Evolutionary conservation across 352 stramenopile genomes (phyloP), one percentile per base, ranked within the genome.

Genomic region (Phytophthora citricola): DNA sequence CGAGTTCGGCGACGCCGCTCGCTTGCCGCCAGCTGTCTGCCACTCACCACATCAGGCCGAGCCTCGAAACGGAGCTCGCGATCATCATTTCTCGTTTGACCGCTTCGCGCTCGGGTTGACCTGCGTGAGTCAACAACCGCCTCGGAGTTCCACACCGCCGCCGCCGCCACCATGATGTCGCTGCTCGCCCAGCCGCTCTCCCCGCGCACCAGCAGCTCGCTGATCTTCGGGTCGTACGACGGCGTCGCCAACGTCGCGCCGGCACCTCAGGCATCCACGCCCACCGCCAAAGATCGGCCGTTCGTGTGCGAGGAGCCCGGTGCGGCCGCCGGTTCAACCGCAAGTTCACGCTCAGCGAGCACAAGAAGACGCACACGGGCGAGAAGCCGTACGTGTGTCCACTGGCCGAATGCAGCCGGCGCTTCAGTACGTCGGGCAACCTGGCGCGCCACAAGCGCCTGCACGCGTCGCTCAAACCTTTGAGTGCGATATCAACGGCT

Each of bases 391-490:
- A 85, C 53, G 65, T 71, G 56, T 87, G 78, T 34, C 67, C 75
- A n/a, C 60, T 79, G 49, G 22, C 24, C 29, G 75, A 73, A 48
- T 87, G 78, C 68, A 75, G 59, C 38, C 78, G 80, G 51, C 76
- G 78, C 53, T 87, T 87, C 58, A 87, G 73, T 39, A 87, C 78
- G 39, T 81, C 78, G 32, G 78, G 78, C 55, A 87, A 87, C 62
- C 61, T 87, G 24, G 76, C 78, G 51, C 75, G 78, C 34, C 78
- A 87, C 59, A 82, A 82, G 49, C 73, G 76, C 11, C 71, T 87
- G 38, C 78, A 87, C 57, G 71, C 67, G 48, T 77, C 67, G 59
- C 73, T 77, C 52, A 83, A 81, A 63, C 78, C 67, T 14, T 81
- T 50, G 70, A 81, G 63, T 81, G 73, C 57, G 63, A 76, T 26